phyloP scores from a whole-genome alignment of 2,329 filamentous ascomycete genomes.

The Fusarium sp. region DNA sequence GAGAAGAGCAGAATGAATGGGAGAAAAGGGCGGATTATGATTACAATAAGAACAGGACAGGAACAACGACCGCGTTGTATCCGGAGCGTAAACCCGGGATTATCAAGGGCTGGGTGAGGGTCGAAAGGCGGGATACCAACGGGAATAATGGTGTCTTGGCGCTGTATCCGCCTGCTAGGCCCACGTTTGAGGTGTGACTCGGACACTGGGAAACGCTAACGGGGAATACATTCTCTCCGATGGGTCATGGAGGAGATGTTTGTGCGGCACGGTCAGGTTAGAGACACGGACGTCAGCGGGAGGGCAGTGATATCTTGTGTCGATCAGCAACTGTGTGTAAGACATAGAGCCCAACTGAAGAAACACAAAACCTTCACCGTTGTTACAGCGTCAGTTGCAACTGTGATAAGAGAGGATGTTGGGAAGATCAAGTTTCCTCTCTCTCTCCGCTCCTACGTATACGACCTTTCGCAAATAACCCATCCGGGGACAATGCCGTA shows the following conservation, averaged over 20 bases:
- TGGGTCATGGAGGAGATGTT: slow-evolving; percentile 12
- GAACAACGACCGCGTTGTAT: slow-evolving; percentile 16
- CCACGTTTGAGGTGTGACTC: slow-evolving; percentile 28
- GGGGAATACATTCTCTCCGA: slow-evolving; percentile 11
- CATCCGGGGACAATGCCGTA: slow-evolving; percentile 11
- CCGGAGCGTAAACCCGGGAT: slow-evolving; percentile 35
- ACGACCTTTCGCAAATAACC: not conserved
- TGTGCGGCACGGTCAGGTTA: slow-evolving; percentile 26
- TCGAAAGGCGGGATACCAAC: slow-evolving; percentile 37
- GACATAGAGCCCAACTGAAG: not conserved
- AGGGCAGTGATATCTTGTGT: not conserved
- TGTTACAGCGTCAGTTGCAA: not conserved
- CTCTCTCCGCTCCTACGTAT: not conserved
- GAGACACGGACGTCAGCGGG: not conserved
- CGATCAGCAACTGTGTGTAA: not conserved
- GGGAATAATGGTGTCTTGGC: slow-evolving; percentile 40
- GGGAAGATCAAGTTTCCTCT: not conserved
- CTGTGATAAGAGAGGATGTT: not conserved
- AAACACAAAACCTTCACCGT: not conserved
- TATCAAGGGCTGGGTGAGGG: slow-evolving; percentile 37
- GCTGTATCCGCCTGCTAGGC: slow-evolving; percentile 34
- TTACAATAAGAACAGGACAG: slow-evolving; percentile 7
- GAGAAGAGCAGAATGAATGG: not conserved
- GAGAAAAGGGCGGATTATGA: slow-evolving; percentile 3
- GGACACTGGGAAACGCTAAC: slow-evolving; percentile 34